These are phyloP conservation scores for Boletus barrowsii DNA, from an alignment of 768 basidiomycete genomes.

Conservation along the genomic window DNA sequence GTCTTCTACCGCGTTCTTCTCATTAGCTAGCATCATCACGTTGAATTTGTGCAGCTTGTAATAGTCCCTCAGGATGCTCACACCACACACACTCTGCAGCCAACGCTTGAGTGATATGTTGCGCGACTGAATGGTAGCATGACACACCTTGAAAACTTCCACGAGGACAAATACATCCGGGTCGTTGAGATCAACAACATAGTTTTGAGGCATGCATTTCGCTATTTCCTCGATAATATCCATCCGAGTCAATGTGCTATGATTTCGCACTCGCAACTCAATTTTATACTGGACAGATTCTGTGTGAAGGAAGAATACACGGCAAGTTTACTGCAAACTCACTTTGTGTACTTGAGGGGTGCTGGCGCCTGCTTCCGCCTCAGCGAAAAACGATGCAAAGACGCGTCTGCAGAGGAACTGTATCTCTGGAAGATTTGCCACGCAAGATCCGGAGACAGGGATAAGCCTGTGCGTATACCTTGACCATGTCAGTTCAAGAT, in stretches of 20 bases:
- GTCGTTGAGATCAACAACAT: slow-evolving; percentile 63
- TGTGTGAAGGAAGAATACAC: neutral
- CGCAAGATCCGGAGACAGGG: slow-evolving; percentile 65
- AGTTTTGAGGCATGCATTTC: slow-evolving; percentile 63
- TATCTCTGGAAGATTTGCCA: slow-evolving; percentile 70
- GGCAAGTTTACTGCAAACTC: neutral
- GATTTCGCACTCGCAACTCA: slow-evolving; percentile 72
- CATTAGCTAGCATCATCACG: slow-evolving; percentile 66
- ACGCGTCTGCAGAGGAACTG: slow-evolving; percentile 54
- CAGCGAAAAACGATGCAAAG: slow-evolving; percentile 51
- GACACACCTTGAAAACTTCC: slow-evolving; percentile 76
- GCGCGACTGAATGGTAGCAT: neutral
- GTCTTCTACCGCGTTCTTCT: slow-evolving; percentile 38
- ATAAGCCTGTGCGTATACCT: slow-evolving; percentile 72
- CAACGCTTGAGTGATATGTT: neutral
- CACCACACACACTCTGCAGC: slow-evolving; percentile 68
- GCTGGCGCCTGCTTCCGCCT: slow-evolving; percentile 31
- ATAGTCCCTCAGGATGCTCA: slow-evolving; percentile 72
- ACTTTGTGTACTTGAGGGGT: slow-evolving; percentile 45
- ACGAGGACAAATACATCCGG: slow-evolving; percentile 75
- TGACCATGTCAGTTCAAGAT: slow-evolving; percentile 2
- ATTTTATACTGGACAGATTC: slow-evolving; percentile 67
- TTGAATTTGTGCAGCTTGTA: slow-evolving; percentile 75
- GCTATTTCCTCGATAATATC: slow-evolving; percentile 66
- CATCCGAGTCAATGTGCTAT: slow-evolving; percentile 61